phyloP scores from a whole-genome alignment of 768 basidiomycete genomes.

The Russula foetens region DNA sequence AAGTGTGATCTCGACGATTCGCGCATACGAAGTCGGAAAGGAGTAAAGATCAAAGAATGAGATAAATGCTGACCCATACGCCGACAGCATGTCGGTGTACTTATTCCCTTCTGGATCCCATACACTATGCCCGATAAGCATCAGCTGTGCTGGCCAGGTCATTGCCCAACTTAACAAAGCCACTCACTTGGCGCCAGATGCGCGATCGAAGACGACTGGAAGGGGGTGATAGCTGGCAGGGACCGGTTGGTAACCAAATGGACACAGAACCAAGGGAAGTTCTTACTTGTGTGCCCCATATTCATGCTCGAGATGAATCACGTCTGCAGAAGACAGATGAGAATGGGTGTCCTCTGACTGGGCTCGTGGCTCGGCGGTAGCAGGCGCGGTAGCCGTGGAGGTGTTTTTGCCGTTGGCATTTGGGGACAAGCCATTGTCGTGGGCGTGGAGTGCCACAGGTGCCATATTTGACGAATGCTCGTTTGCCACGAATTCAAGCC shows the following conservation, averaged over 20 bases:
- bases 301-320: slow-evolving; percentile 76
- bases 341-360: background rate
- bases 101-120: slow-evolving; percentile 94
- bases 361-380: slow-evolving; percentile 1
- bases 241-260: background rate
- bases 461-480: slow-evolving; percentile 1
- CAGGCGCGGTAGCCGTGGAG: slow-evolving; percentile 2
- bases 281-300: slow-evolving; percentile 87
- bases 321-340: slow-evolving; percentile 49
- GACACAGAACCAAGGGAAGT: background rate
- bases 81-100: slow-evolving; percentile 97
- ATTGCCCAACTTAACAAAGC: slow-evolving; percentile 31
- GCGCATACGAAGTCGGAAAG: background rate
- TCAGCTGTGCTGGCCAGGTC: slow-evolving; percentile 15
- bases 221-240: slow-evolving; percentile 83
- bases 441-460: slow-evolving; percentile 12
- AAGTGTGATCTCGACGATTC: background rate
- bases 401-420: slow-evolving; percentile 16
- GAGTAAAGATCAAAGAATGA: slow-evolving; percentile 1
- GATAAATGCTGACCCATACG: slow-evolving; percentile 71
- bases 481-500: background rate
- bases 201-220: slow-evolving; percentile 89
- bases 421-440: background rate
- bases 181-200: slow-evolving; percentile 81
- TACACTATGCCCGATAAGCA: slow-evolving; percentile 37